A percentile compares a stretch with the other conserved stretches of the same genome.
Evolutionary conservation across 176 grass and related monocot genomes (phyloP).

Genomic region (Tillandsia fasciculata): DNA sequence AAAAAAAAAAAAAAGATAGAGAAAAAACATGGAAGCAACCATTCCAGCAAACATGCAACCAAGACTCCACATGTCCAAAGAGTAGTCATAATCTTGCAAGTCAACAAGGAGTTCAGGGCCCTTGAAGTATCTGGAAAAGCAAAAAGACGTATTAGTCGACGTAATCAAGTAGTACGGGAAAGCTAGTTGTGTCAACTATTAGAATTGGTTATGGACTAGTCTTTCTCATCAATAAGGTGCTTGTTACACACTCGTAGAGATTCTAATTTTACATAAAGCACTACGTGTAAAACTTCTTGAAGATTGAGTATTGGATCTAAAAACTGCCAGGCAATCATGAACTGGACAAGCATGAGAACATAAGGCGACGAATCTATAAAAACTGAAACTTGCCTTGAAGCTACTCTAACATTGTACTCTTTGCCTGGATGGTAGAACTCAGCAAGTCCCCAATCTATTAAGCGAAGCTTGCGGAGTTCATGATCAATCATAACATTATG

Average conservation of each 20-base stretch:
- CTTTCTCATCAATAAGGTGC: too few species aligned
- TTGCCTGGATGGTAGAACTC: constrained; percentile 69
- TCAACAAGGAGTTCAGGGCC: constrained; percentile 67
- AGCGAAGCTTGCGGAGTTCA: constrained; percentile 58
- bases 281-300: too few species aligned
- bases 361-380: neutral
- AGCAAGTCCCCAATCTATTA: constrained; percentile 76
- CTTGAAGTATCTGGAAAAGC: constrained; percentile 56
- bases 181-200: too few species aligned
- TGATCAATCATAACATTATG: constrained; percentile 84
- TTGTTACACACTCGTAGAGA: too few species aligned
- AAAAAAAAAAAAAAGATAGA: neutral
- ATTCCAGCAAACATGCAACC: constrained; percentile 84
- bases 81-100: constrained; percentile 65
- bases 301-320: neutral
- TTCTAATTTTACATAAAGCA: too few species aligned
- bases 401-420: constrained; percentile 71
- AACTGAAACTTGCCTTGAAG: constrained; percentile 48
- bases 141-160: constrained; percentile 9
- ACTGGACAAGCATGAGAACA: neutral
- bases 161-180: neutral
- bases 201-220: too few species aligned
- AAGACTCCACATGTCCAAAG: constrained; percentile 82
- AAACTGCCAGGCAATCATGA: neutral
- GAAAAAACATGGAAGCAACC: constrained; percentile 19